Base-by-base conservation (phyloP, 2,329 filamentous ascomycete genomes). In the Cercospora sp. region DNA sequence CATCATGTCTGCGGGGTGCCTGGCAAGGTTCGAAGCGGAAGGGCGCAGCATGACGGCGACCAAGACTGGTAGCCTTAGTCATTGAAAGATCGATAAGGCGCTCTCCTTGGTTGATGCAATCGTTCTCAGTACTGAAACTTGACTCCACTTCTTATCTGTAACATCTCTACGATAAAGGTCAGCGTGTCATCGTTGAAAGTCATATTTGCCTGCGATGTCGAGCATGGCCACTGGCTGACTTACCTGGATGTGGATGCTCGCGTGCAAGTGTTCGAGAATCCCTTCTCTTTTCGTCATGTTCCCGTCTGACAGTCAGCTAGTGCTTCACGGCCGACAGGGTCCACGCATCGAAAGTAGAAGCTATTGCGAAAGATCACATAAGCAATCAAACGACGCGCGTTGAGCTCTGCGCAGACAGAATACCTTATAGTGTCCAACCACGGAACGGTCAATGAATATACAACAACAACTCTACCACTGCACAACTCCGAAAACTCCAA, bases 401-500 rank as follows among this genome's bases (percentile, higher is more conserved):
- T 53, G 18, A 7, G 23, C 48, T 26, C 48, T 13, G 12, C 13
- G 48, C 20, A 30, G 23, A 10, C 4, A 4, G 1, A 6, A 23
- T 55, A n/a, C 48, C 48, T 55, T 30, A 55, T 55, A 55, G 48
- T 55, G 13, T 28, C 8, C 48, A 55, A 28, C 7, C 16, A 8
- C 23, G n/a, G 23, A 55, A 13, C 48, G 48, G 48, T 16, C 23
- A 30, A 55, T 55, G 48, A 4, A 8, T 16, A 26, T 28, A n/a
- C 10, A 23, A n/a, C 10, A 23, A n/a, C 16, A 13, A 13, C 48
- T 16, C 48, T 9, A 30, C 3, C 48, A 28, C 16, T 26, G 48
- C 28, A 55, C 48, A 55, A 55, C 48, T 55, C 48, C 48, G 48
- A 30, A 55, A 55, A 55, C 48, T 55, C 48, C 48, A 28, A 55